Evolutionary conservation across 768 basidiomycete genomes (phyloP).

Genomic region (Phaffia tasmanica): DNA sequence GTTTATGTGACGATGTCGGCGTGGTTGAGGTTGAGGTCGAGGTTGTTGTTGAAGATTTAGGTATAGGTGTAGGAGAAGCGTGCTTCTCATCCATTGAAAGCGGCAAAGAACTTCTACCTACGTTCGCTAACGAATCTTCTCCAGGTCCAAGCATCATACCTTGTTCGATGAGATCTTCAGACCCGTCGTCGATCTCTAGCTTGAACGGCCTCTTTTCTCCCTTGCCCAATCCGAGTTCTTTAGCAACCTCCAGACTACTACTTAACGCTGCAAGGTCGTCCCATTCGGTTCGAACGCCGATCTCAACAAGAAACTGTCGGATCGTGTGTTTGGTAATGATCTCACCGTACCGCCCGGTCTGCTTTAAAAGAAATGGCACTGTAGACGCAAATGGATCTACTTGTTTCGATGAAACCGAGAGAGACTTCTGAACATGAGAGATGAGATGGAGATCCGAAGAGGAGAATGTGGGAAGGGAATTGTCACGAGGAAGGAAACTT

Average conservation of each 20-base stretch:
- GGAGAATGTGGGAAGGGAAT: conserved; percentile 15
- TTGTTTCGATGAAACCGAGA: conserved; percentile 42
- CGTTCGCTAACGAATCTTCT: conserved; percentile 13
- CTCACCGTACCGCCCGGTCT: conserved; percentile 27
- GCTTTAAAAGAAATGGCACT: conserved; percentile 26
- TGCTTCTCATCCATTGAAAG: conserved; percentile 3
- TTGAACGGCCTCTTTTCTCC: conserved; percentile 4
- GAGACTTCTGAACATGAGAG: conserved; percentile 28
- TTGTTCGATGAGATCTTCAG: conserved; percentile 3
- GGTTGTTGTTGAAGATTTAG: conserved; percentile 14
- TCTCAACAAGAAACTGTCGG: conserved; percentile 47
- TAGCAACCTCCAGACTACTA: conserved; percentile 37
- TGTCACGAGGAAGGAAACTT: conserved; percentile 1
- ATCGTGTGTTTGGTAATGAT: conserved; percentile 39
- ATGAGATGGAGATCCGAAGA: conserved; percentile 31
- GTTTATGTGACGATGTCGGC: conserved; percentile 29
- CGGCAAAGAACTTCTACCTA: conserved; percentile 4
- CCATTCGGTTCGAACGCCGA: conserved; percentile 74
- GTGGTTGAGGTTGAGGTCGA: conserved; percentile 35
- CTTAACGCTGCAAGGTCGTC: conserved; percentile 50
- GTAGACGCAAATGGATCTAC: conserved; percentile 52
- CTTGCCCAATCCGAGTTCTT: neutral
- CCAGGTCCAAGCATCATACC: conserved; percentile 5
- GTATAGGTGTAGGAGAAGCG: neutral
- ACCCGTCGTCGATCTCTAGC: conserved; percentile 10